Conservation (phyloP, 78 protist genomes). For the Cavenderia fasciculata region DNA sequence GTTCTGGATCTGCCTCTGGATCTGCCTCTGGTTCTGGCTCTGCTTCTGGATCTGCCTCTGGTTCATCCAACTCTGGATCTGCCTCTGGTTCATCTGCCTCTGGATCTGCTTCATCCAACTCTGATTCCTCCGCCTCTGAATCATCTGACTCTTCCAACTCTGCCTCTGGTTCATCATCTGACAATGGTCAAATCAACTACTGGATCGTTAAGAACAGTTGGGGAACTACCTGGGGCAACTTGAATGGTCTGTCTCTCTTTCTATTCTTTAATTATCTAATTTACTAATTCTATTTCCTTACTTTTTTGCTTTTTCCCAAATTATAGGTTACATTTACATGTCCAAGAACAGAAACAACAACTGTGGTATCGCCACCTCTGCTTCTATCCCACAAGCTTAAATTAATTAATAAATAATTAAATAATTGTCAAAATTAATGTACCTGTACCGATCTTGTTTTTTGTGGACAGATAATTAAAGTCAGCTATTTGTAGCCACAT, state of each 20-base stretch:
- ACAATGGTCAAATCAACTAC: slow-evolving; percentile 10
- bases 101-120: neutral
- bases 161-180: slow-evolving; percentile 51
- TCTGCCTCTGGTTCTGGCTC: neutral
- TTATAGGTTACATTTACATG: slow-evolving; percentile 84
- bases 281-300: too few species aligned
- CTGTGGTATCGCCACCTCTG: too few species aligned
- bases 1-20: neutral
- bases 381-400: too few species aligned
- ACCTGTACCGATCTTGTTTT: too few species aligned
- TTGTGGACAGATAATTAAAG: too few species aligned
- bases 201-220: slow-evolving; percentile 56
- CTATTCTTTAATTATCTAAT: too few species aligned
- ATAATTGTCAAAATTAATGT: too few species aligned
- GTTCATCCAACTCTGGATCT: neutral
- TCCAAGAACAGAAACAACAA: slow-evolving; percentile 80
- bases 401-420: too few species aligned
- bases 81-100: neutral
- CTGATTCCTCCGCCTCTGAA: neutral
- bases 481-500: too few species aligned
- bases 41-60: neutral
- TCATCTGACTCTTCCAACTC: neutral
- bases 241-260: too few species aligned
- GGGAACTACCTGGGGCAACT: slow-evolving; percentile 81
- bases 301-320: too few species aligned